Evolutionary conservation across 345 rosid species (phyloP).

Genomic region (Arabidopsis thaliana): TAIR10.1 NC_003074.8:1624001-1624500

Average conservation of each 20-base stretch:
- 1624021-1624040: constrained; percentile 47
- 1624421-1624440: constrained; percentile 62
- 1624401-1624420: constrained; percentile 64
- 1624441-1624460: constrained; percentile 68
- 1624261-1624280: constrained; percentile 54
- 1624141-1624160: neutral
- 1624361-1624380: constrained; percentile 77
- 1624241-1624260: constrained; percentile 86
- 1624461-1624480: constrained; percentile 64
- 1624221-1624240: constrained; percentile 81
- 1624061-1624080: constrained; percentile 59
- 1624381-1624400: constrained; percentile 88
- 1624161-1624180: neutral
- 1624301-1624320: constrained; percentile 77
- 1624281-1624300: constrained; percentile 60
- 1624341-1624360: constrained; percentile 69
- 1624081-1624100: neutral
- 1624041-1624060: constrained; percentile 62
- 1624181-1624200: neutral
- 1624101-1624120: neutral
- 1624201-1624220: neutral
- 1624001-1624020: constrained; percentile 51
- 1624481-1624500: constrained; percentile 51
- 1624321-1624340: constrained; percentile 63
- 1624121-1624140: neutral